Conservation (phyloP, 2,329 filamentous ascomycete species). For the Phaeomoniella chlamydospora region DNA sequence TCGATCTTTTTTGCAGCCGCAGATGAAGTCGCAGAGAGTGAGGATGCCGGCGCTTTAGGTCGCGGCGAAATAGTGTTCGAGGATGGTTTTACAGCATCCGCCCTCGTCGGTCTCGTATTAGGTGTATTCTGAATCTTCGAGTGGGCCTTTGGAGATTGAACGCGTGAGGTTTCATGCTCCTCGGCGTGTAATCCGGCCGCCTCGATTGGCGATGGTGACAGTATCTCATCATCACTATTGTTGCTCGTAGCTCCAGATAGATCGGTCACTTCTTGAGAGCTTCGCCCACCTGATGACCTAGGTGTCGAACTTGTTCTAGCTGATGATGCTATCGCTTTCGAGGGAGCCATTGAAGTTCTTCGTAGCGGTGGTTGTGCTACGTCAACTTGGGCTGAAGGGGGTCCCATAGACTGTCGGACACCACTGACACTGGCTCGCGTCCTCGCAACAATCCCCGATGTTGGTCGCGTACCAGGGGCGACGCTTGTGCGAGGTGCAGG, state of each 20-base stretch:
- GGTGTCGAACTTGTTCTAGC: conserved; percentile 19
- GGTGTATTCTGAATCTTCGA: not conserved
- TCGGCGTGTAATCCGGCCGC: conserved; percentile 11
- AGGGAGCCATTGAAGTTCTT: conserved; percentile 6
- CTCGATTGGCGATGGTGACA: conserved; percentile 8
- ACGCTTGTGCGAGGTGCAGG: conserved; percentile 50
- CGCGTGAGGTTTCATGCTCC: conserved; percentile 5
- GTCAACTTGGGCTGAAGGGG: conserved; percentile 29
- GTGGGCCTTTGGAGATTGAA: not conserved
- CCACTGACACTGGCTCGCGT: conserved; percentile 42
- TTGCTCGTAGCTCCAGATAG: conserved; percentile 18
- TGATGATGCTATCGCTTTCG: conserved; percentile 9
- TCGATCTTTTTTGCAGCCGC: conserved; percentile 57
- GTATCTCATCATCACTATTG: conserved; percentile 15
- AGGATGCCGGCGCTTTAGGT: not conserved
- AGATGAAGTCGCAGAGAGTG: conserved; percentile 9
- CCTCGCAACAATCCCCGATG: conserved; percentile 27
- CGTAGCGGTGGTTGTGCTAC: conserved; percentile 4
- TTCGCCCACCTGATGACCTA: not conserved
- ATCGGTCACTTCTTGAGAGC: conserved; percentile 10
- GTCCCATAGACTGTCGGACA: conserved; percentile 52
- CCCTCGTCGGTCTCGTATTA: not conserved
- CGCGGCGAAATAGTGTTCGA: not conserved
- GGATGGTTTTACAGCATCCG: not conserved
- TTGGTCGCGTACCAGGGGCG: conserved; percentile 39